These are phyloP conservation scores for Fagopyrum tataricum DNA, from an alignment of 148 eudicot species.

Conservation along the genomic window DNA sequence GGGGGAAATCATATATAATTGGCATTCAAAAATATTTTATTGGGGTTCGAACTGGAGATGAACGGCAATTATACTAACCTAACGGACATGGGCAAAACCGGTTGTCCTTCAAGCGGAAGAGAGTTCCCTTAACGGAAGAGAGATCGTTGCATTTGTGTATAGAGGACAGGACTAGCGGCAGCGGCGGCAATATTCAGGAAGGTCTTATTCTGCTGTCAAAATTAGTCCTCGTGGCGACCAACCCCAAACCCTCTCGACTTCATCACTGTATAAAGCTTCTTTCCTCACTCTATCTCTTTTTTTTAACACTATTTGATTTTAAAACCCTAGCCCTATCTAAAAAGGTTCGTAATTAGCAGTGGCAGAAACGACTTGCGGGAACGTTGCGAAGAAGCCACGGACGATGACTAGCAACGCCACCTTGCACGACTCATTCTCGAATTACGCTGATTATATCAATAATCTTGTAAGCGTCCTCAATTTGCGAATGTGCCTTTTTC, in stretches of 20 bases:
- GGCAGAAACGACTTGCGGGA: slow-evolving; percentile 38
- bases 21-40: too few relatives aligned
- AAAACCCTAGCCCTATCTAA: slow-evolving; percentile 4
- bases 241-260: slow-evolving; percentile 37
- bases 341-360: slow-evolving; percentile 16
- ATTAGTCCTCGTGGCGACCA: slow-evolving; percentile 11
- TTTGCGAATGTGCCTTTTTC: not conserved
- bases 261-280: slow-evolving; percentile 23
- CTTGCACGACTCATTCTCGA: slow-evolving; percentile 45
- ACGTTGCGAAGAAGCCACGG: slow-evolving; percentile 57
- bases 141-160: too few relatives aligned
- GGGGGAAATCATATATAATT: too few relatives aligned
- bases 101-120: too few relatives aligned
- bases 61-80: too few relatives aligned
- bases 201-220: not conserved
- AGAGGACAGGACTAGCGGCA: not conserved
- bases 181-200: not conserved
- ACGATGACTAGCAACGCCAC: slow-evolving; percentile 45
- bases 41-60: too few relatives aligned
- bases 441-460: slow-evolving; percentile 73
- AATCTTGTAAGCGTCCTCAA: slow-evolving; percentile 36
- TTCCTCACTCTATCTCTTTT: not conserved
- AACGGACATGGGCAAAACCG: too few relatives aligned
- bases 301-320: not conserved
- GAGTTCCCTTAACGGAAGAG: too few relatives aligned